Evolutionary conservation across 2,329 filamentous ascomycete species (phyloP), one percentile per base, ranked within the genome.

Genomic region (Fusarium humuli): DNA sequence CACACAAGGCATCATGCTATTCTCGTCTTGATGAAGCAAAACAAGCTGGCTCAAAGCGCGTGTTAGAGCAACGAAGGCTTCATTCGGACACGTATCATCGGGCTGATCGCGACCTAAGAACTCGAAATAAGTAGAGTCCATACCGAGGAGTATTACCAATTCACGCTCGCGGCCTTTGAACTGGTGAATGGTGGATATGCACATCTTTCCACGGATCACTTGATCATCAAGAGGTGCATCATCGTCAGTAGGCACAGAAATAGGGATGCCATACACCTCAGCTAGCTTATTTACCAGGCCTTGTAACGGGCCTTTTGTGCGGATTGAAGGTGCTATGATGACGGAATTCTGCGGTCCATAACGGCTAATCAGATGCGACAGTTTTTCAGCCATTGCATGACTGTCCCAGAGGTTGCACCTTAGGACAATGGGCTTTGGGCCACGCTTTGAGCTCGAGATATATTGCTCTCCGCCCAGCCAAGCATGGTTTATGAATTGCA

Each of bases 121-220:
- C 7, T 56, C 7, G 29, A 79, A 78, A 49, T 73, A 79, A 0
- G 67, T 66, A 14, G 71, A 52, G 41, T 78, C 75, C 1, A 75
- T 65, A 7, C 68, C 73, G 30, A 76, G 60, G 4, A 78, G 57
- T 42, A 79, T 74, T 6, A 79, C 45, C 3, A 79, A 55, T 37
- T 77, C 61, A 18, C 77, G 76, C 62, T 79, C 77, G 44, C 69
- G 75, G 7, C 77, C 77, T 44, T 79, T 79, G 61, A 79, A 79
- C 41, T 78, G 75, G 37, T 79, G 77, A 45, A 77, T 77, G 0
- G 75, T 77, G 16, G 76, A 77, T 13, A 77, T 61, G 12, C 74
- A 75, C 22, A 79, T 14, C 54, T 79, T 79, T 13, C 75, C 73
- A 6, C 65, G 20, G 7, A 73, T 75, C 7, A 77, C 72, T 4